Percentiles rank a stretch among this genome's conserved stretches.
Evolutionary conservation across 192 early-diverging fungal genomes (phyloP).

Genomic region (Physocladia obscura): DNA sequence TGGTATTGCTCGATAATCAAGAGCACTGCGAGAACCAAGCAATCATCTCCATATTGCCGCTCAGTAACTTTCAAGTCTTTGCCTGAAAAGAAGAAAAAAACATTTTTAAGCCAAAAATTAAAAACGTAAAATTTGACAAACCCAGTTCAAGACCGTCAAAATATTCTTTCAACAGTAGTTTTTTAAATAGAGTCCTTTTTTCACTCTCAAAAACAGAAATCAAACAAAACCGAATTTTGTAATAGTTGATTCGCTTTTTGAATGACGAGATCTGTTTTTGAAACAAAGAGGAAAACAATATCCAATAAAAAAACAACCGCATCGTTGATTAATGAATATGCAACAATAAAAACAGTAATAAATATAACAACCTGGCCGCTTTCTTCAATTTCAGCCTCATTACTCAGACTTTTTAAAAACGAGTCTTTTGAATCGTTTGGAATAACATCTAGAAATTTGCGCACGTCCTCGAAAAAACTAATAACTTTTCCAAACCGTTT

Average conservation of each 20-base stretch:
- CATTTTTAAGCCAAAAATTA: background rate
- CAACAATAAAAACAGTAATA: background rate
- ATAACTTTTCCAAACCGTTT: constrained; percentile 61
- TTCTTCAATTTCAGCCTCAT: no score
- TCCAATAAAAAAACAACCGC: no score
- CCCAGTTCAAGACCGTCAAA: constrained; percentile 47
- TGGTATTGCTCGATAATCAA: constrained; percentile 54
- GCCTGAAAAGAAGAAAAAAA: background rate
- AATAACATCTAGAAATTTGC: constrained; percentile 46
- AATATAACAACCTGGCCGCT: background rate
- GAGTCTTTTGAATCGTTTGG: background rate
- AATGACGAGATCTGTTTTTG: constrained; percentile 8
- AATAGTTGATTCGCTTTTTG: constrained; percentile 20
- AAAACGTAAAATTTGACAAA: background rate
- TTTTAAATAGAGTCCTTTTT: constrained; percentile 16
- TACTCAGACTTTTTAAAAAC: no score
- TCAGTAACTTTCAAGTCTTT: constrained; percentile 62
- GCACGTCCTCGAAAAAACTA: constrained; percentile 77
- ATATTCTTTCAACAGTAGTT: constrained; percentile 43
- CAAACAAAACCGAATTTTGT: constrained; percentile 13
- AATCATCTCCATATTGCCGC: constrained; percentile 79
- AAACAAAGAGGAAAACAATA: constrained; percentile 28
- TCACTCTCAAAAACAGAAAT: background rate
- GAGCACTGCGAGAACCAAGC: constrained; percentile 63
- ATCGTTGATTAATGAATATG: background rate